These are phyloP conservation scores for Barnettozyma populi DNA, from an alignment of 805 yeast species.

Conservation along the genomic window DNA sequence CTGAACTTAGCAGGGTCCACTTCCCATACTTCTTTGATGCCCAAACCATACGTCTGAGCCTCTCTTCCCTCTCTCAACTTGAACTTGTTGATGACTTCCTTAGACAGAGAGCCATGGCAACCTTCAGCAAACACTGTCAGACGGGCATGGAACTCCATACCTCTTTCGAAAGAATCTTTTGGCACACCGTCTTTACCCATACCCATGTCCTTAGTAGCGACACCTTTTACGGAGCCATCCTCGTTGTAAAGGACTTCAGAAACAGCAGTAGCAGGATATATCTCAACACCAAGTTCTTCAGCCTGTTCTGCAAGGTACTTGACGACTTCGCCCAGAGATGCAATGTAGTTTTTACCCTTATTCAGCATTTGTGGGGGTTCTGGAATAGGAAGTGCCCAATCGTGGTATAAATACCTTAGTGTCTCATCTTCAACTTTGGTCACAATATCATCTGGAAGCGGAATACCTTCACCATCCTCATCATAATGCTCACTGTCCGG, in stretches of 20 bases:
- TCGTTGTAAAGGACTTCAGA: constrained; percentile 64
- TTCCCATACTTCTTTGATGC: constrained; percentile 97
- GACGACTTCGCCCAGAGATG: constrained; percentile 74
- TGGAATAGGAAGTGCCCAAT: constrained; percentile 66
- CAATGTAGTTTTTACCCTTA: constrained; percentile 76
- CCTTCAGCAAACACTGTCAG: constrained; percentile 92
- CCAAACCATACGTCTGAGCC: constrained; percentile 92
- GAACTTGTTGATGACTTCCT: constrained; percentile 65
- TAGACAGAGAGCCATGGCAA: constrained; percentile 93
- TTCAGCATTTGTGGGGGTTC: constrained; percentile 92
- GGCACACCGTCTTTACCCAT: constrained; percentile 70
- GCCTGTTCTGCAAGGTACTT: constrained; percentile 83
- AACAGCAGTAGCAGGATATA: constrained; percentile 87
- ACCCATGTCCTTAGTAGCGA: constrained; percentile 94
- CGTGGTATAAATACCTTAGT: constrained; percentile 62
- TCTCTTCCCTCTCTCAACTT: constrained; percentile 57
- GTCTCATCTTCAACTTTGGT: constrained; percentile 74
- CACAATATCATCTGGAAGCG: constrained; percentile 69
- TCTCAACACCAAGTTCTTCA: constrained; percentile 88
- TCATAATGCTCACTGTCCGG: constrained; percentile 56
- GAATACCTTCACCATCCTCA: constrained; percentile 53
- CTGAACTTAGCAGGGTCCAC: constrained; percentile 77
- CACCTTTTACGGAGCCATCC: constrained; percentile 69
- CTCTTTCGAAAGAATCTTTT: constrained; percentile 82
- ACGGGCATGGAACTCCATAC: constrained; percentile 94